These are phyloP conservation scores for Penicillium expansum DNA, from an alignment of 2,329 filamentous ascomycete species.

Conservation along the genomic window DNA sequence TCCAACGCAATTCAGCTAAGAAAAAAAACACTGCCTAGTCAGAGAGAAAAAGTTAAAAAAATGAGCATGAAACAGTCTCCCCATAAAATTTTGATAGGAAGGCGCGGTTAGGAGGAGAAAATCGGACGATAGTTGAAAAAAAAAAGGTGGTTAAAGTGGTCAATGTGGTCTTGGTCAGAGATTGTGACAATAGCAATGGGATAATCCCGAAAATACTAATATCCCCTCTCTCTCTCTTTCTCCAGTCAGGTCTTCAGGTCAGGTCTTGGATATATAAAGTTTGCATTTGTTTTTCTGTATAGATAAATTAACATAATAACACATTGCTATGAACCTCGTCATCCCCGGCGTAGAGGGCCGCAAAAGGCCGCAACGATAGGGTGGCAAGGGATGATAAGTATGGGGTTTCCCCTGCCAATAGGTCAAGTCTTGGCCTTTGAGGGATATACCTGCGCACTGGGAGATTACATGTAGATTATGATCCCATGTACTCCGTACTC, in stretches of 20 bases:
- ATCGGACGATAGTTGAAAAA: neutral
- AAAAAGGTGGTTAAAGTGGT: neutral
- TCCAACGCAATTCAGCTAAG: neutral
- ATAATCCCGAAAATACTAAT: conserved; percentile 16
- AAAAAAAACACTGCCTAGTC: conserved; percentile 3
- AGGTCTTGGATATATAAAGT: neutral
- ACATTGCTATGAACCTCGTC: neutral
- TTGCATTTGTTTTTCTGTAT: neutral
- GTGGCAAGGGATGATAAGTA: neutral
- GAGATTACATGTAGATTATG: neutral
- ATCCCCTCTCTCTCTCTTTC: neutral
- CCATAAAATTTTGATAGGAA: neutral
- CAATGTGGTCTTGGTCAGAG: conserved; percentile 1
- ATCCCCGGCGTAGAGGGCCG: neutral
- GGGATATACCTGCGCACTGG: neutral
- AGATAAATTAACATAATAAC: neutral
- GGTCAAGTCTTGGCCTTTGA: neutral
- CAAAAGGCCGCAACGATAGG: neutral
- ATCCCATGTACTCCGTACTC: neutral
- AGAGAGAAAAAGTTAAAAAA: neutral
- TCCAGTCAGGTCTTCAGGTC: neutral
- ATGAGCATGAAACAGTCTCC: neutral
- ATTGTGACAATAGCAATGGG: conserved; percentile 29
- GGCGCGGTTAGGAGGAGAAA: conserved; percentile 16
- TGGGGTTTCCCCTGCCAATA: neutral